Base-by-base conservation (phyloP, 2,329 filamentous ascomycete genomes). In the Diaporthe humulicola region DNA sequence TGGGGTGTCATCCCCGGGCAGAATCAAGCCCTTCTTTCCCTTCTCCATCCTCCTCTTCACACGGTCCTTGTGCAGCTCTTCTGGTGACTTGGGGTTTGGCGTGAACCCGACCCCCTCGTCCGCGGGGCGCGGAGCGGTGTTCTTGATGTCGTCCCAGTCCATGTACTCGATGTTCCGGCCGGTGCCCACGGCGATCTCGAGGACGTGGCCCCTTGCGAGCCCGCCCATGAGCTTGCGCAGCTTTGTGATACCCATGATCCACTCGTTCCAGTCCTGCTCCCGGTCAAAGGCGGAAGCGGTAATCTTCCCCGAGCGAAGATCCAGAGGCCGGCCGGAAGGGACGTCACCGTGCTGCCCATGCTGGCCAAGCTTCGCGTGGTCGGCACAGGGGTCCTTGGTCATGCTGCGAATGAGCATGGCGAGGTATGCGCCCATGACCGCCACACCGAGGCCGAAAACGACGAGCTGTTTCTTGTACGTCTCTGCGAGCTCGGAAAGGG, bases 141-240 rank as follows among this genome's bases (percentile, higher is more conserved):
- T 78, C 33, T 80, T 81, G 15, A 88, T 79, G 19, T 82, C 82
- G 25, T 84, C 84, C 90, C 90, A 93, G 79, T 88, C 84, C 80
- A 92, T 92, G 81, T 88, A 90, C 52, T 86, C 84, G 22, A 92
- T 79, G 78, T 93, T 93, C 17, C 91, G 86, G 4, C 91, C 91
- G 3, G 91, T 91, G 25, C 91, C 91, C 73, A 92, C 87, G 25
- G 90, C 90, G 17, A 93, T 85, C 81, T 93, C 91, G 42, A 92
- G 86, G 17, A 93, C 91, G 80, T 91, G 84, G 2, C 91, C 91
- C 0, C 80, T 80, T 8, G 88, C 90, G 42, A 82, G 81, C 17
- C 81, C 79, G 1, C 87, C 88, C 36, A 93, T 83, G 30, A 83
- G 82, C 69, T 84, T 83, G 15, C 91, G 87, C 70, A 92, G 81